Base-by-base conservation (phyloP, 805 yeast species). In the Kluyveromyces wickerhamii region DNA sequence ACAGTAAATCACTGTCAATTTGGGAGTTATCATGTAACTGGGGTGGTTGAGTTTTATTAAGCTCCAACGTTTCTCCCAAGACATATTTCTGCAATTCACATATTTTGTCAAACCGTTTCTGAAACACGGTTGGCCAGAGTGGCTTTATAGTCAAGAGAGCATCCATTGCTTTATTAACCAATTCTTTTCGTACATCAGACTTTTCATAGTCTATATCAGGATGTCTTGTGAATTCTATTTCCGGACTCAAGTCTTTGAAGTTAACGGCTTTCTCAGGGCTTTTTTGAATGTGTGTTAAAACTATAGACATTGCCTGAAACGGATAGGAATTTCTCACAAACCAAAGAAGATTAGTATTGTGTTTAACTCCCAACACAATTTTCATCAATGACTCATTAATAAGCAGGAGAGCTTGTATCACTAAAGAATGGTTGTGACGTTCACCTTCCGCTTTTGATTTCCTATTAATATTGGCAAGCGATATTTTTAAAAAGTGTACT, bases 361-460 rank as follows among this genome's bases (percentile, higher is more conserved):
- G 16, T 17, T 18, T 29, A 8, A 20, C 13, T 2, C 24, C 32
- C 12, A 29, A 24, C 11, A 3, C 3, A 12, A 29, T 20, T 20
- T 29, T 29, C 32, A 29, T 18, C 23, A 29, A 20, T 7, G 32
- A 29, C 23, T 29, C 32, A 13, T 29, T 29, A 15, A 29, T 29
- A 5, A 29, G 23, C 8, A 29, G 23, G 7, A 29, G 22, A 7
- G 32, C 13, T 15, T 29, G 32, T 17, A 29, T 11, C 7, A 29
- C 32, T 9, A 29, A 16, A 26, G 13, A 7, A 13, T 14, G 10
- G 14, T 29, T 20, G 23, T 17, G 6, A 17, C 5, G 12, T 18
- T 29, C 17, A 7, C 14, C 15, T n/a, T 20, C 13, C 13, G 11
- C 12, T 6, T 10, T 16, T 9, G 7, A 8, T 18, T 29, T 17